Base-by-base conservation (phyloP, 1,139 yeast species). In the Scheffersomyces segobiensis region DNA sequence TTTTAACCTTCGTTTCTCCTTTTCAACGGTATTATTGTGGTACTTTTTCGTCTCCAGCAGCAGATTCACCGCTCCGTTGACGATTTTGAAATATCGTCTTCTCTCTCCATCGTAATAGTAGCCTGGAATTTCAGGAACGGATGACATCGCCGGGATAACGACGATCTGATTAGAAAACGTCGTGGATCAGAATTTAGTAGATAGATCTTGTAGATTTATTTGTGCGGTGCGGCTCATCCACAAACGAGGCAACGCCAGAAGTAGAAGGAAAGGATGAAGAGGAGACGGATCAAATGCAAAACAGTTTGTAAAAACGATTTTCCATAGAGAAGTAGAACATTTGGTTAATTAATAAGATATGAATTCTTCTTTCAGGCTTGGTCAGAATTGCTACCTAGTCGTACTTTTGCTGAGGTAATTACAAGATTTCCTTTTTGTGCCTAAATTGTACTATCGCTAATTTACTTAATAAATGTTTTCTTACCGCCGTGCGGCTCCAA, bases 1-100 rank as follows among this genome's bases (percentile, higher is more conserved):
- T 24, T 55, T 60, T 60, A 64, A 60, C 55, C 72, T 63, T 61
- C 84, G 61, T 62, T 71, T 67, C 59, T 73, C 63, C 12, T 71
- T 69, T 59, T 73, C 79, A 12, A 76, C 68, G 0, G 68, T 54
- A 57, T 71, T 78, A 60, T 79, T 80, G 59, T 77, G 81, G 59
- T 76, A 78, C 52, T 63, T 63, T 4, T 48, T 21, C 12, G 24
- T 24, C 14, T 48, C 26, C 24, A 20, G 26, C 24, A 17, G 50
- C 17, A 20, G 50, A 57, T 54, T 57, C 32, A 55, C 46, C 49
- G 73, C 71, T 1, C 84, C 84, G 59, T 75, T 81, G 53, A 70
- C 67, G 17, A 82, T 72, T 57, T 78, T 80, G 70, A 84, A 84
- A 65, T 83, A 84, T 57, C 78, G 71, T 22, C 73, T 74, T 56